Base-by-base conservation (phyloP, 495 filamentous ascomycete genomes). In the Talaromyces proteolyticus region DNA sequence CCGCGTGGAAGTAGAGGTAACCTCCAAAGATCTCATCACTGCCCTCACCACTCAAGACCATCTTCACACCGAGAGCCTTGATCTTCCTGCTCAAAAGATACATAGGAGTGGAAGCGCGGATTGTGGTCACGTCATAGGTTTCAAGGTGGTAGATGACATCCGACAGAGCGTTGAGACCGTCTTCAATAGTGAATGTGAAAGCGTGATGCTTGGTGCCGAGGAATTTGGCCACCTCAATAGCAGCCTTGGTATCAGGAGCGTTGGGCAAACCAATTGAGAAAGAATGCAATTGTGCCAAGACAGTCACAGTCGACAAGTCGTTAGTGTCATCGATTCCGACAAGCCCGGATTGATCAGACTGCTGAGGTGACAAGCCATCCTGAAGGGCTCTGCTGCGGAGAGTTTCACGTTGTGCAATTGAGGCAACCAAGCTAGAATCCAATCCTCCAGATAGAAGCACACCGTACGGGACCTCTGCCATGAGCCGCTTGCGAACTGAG, bases 101-200 rank as follows among this genome's bases (percentile, higher is more conserved):
- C 93, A 98, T 98, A 49, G 93, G 93, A 5, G 93, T 98, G 17
- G 94, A 97, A 37, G 93, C 93, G 68, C 93, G 89, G 65, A 98
- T 95, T 14, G 93, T 98, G 49, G 93, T 98, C 14, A 98, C 94
- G 69, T 98, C 93, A 71, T 88, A 98, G 14, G 89, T 89, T 75
- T 98, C 93, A 50, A 98, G 81, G 69, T 98, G 94, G 71, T 88
- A 96, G 59, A 98, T 95, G 59, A 98, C 93, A 67, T 98, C 93
- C 21, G 86, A 89, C 3, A 98, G 80, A 39, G 93, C 94, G 73
- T 98, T 87, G 54, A 98, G 82, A 42, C 93, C 93, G 57, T 98
- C 93, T 67, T 98, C 85, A 49, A 97, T 83, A 47, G 91, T 96
- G 75, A 98, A 98, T 53, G 89, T 96, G 81, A 97, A 94, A 60